Conservation (phyloP, 805 yeast species). For the Metschnikowia kunwiensis region DNA sequence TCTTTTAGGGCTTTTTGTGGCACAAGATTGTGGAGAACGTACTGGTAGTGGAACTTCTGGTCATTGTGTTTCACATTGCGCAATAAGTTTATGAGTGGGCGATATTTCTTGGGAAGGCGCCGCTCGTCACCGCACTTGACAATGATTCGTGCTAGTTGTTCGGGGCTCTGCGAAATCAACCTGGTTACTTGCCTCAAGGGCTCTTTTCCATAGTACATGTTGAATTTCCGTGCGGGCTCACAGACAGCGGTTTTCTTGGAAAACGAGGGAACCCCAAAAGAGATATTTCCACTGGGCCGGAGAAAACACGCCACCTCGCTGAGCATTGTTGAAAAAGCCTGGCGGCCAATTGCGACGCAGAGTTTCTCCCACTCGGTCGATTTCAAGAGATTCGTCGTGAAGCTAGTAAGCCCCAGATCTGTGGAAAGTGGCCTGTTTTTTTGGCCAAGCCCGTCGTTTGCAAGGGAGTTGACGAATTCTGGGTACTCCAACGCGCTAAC, state of each 20-base stretch:
- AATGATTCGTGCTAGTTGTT: conserved; percentile 1
- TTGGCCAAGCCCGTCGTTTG: background rate
- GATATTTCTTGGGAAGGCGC: conserved; percentile 7
- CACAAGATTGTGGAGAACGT: conserved; percentile 1
- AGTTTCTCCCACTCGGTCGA: conserved; percentile 43
- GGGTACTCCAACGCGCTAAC: background rate
- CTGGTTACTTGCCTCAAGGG: background rate
- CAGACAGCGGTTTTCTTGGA: background rate
- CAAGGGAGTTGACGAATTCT: conserved; percentile 4
- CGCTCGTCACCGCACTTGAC: background rate
- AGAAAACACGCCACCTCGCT: background rate
- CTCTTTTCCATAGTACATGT: conserved; percentile 4
- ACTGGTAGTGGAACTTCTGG: conserved; percentile 1
- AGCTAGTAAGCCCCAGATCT: conserved; percentile 16
- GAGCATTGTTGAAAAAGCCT: conserved; percentile 34
- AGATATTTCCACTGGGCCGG: conserved; percentile 4
- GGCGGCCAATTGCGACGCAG: conserved; percentile 38
- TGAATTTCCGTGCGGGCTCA: conserved; percentile 5
- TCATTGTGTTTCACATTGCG: conserved; percentile 4
- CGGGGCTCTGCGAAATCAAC: background rate
- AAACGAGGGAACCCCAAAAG: background rate
- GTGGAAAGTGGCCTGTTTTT: background rate
- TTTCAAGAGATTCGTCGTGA: conserved; percentile 41
- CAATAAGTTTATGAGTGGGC: conserved; percentile 1
- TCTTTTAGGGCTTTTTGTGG: background rate